phyloP scores from a whole-genome alignment of 2,329 filamentous ascomycete species.

The Cordyceps sp. region DNA sequence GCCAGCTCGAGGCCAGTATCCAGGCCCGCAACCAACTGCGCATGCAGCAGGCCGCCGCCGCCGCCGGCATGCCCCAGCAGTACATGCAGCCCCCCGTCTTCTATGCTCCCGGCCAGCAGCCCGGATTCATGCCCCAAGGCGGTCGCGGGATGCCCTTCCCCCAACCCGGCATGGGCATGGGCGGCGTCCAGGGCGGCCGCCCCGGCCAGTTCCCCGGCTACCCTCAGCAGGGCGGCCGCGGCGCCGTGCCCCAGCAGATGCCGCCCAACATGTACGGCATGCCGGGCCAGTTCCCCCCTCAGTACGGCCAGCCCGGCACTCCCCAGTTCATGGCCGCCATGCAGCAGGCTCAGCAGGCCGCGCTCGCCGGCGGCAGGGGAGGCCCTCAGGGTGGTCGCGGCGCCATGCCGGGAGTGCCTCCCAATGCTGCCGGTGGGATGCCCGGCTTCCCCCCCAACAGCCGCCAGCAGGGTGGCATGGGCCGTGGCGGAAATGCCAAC shows the following conservation, averaged over 20 bases:
- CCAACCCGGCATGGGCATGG: conserved; percentile 46
- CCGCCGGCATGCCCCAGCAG: conserved; percentile 73
- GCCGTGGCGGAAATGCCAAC: conserved; percentile 24
- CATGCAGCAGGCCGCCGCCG: conserved; percentile 92
- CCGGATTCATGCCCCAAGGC: conserved; percentile 47
- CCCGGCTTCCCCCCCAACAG: conserved; percentile 41
- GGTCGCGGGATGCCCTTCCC: conserved; percentile 53
- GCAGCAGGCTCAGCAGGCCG: conserved; percentile 55
- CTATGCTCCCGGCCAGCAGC: conserved; percentile 72
- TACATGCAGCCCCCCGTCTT: conserved; percentile 86
- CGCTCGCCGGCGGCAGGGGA: conserved; percentile 43
- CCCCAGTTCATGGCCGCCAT: conserved; percentile 70
- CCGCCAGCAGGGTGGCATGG: conserved; percentile 32
- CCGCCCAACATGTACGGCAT: conserved; percentile 76
- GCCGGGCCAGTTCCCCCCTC: conserved; percentile 64
- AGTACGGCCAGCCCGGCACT: conserved; percentile 65
- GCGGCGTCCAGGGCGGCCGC: conserved; percentile 62
- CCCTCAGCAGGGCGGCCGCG: conserved; percentile 76
- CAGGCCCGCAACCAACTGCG: conserved; percentile 97
- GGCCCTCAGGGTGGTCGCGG: conserved; percentile 53
- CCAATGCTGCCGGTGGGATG: conserved; percentile 39
- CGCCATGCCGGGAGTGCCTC: conserved; percentile 59
- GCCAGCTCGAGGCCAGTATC: conserved; percentile 96
- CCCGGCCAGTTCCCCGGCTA: conserved; percentile 77
- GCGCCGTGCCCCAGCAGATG: conserved; percentile 72